Evolutionary conservation across 2,329 filamentous ascomycete species (phyloP).

Genomic region (Alternaria sp.): DNA sequence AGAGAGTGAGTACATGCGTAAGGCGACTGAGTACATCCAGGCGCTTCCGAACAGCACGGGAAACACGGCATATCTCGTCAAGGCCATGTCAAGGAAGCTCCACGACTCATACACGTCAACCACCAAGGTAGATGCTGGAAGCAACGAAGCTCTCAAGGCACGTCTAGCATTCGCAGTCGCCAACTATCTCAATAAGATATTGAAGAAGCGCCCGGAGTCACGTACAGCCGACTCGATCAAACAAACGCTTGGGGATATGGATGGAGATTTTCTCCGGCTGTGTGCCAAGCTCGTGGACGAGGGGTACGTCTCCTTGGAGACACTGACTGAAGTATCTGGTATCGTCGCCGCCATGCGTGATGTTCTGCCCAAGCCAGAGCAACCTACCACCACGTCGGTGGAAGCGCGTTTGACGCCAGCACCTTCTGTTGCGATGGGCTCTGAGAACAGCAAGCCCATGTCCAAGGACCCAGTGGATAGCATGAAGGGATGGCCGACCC

Average conservation of each 20-base stretch:
- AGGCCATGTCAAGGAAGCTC: slow-evolving; percentile 26
- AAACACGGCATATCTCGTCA: slow-evolving; percentile 14
- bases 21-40: slow-evolving; percentile 24
- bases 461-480: slow-evolving; percentile 13
- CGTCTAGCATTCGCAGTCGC: slow-evolving; percentile 28
- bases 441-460: not conserved
- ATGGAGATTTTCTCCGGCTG: slow-evolving; percentile 33
- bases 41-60: slow-evolving; percentile 11
- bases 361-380: slow-evolving; percentile 21
- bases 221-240: slow-evolving; percentile 18
- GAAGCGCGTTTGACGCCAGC: not conserved
- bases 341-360: slow-evolving; percentile 29
- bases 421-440: not conserved
- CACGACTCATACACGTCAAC: slow-evolving; percentile 12
- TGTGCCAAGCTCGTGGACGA: slow-evolving; percentile 27
- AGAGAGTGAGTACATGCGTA: slow-evolving; percentile 23
- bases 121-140: slow-evolving; percentile 2
- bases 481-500: slow-evolving; percentile 33
- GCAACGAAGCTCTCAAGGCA: slow-evolving; percentile 18
- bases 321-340: slow-evolving; percentile 28
- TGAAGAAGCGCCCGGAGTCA: slow-evolving; percentile 12
- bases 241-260: slow-evolving; percentile 16
- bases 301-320: slow-evolving; percentile 24
- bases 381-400: not conserved
- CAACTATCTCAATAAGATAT: slow-evolving; percentile 25